Percentiles rank a stretch among this genome's conserved stretches.
Conservation (phyloP, 495 filamentous ascomycete species). For the Talaromyces ruber region DNA sequence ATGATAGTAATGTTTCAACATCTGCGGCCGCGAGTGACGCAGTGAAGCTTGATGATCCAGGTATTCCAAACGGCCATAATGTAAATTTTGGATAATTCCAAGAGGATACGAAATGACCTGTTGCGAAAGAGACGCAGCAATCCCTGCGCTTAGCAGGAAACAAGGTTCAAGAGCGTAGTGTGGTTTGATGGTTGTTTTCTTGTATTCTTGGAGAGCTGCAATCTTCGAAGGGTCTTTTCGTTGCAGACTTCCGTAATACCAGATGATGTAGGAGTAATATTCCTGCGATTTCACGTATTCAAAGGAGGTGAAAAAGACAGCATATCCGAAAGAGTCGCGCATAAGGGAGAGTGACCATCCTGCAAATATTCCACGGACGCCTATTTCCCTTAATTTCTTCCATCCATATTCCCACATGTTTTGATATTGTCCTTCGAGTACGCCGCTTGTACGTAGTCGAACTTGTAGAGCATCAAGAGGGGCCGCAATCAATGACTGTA, state of each 20-base stretch:
- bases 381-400: constrained; percentile 70
- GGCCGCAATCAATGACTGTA: constrained; percentile 75
- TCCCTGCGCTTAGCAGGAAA: constrained; percentile 71
- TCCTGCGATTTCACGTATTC: constrained; percentile 80
- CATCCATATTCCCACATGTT: constrained; percentile 77
- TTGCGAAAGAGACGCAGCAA: constrained; percentile 66
- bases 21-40: constrained; percentile 30
- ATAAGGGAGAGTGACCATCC: constrained; percentile 71
- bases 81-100: constrained; percentile 62
- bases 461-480: constrained; percentile 85
- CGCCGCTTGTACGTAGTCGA: constrained; percentile 62
- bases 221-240: constrained; percentile 23
- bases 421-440: constrained; percentile 58
- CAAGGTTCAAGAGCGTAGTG: constrained; percentile 80
- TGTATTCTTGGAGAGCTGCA: constrained; percentile 12
- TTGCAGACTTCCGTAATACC: constrained; percentile 60
- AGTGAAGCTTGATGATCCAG: constrained; percentile 59
- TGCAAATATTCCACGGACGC: constrained; percentile 70
- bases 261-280: constrained; percentile 72
- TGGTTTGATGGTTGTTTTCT: constrained; percentile 50
- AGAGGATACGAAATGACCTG: constrained; percentile 75
- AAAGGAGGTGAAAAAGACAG: constrained; percentile 77
- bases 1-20: constrained; percentile 59
- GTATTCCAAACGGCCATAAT: constrained; percentile 71
- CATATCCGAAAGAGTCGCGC: constrained; percentile 76